Percentiles rank a stretch among this genome's conserved stretches.
These are phyloP conservation scores for Nitzschia inconspicua DNA, from an alignment of 108 stramenopile genomes.

Conservation along the genomic window DNA sequence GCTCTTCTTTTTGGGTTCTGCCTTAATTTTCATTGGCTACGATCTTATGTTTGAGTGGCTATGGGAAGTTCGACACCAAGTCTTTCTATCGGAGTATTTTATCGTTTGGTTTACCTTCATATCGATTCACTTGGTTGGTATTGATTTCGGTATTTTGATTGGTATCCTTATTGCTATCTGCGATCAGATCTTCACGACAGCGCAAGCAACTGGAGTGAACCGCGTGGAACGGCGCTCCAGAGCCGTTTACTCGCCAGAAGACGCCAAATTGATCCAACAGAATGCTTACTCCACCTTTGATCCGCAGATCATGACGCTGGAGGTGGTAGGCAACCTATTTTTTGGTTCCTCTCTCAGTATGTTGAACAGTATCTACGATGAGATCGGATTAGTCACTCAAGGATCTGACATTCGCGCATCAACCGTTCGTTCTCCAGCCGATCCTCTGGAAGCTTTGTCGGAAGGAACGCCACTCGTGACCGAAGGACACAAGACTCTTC, in stretches of 20 bases:
- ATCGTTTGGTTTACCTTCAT: constrained; percentile 80
- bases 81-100: constrained; percentile 77
- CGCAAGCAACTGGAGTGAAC: constrained; percentile 45
- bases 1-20: constrained; percentile 89
- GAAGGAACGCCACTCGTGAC: no score
- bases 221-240: constrained; percentile 65
- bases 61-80: constrained; percentile 78
- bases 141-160: constrained; percentile 79
- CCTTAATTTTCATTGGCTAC: constrained; percentile 89
- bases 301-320: constrained; percentile 68
- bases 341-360: constrained; percentile 75
- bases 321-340: constrained; percentile 72
- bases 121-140: constrained; percentile 82
- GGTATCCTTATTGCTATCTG: constrained; percentile 72
- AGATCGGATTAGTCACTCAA: constrained; percentile 44
- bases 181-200: constrained; percentile 75
- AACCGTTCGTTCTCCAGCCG: not conserved
- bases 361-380: constrained; percentile 49
- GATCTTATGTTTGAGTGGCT: constrained; percentile 95
- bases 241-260: constrained; percentile 67
- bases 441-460: no score
- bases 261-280: constrained; percentile 60
- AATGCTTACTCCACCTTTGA: constrained; percentile 46
- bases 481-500: constrained; percentile 1
- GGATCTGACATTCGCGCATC: no score